Base-by-base conservation (phyloP, 2,329 filamentous ascomycete genomes). In the Sporothrix inflata region DNA sequence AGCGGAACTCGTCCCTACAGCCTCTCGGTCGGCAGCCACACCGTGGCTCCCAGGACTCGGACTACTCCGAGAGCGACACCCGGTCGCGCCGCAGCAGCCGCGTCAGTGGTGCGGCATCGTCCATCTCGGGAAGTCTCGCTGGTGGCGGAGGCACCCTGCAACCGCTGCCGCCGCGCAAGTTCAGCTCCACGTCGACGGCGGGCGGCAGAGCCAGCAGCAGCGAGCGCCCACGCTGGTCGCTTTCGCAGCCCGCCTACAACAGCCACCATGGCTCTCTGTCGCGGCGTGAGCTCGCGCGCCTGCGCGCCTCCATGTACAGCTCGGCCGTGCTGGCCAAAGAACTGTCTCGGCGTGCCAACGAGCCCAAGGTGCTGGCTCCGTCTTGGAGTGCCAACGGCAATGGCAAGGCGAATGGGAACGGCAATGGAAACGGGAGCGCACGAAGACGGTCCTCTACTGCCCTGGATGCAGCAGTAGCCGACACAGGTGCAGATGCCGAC, bases 291-390 rank as follows among this genome's bases (percentile, higher is more conserved):
- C 87, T 97, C 70, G 92, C 92, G 19, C 90, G 94, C n/a, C 86
- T 94, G 2, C 88, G 90, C 72, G 88, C 93, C 0, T 85, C 97
- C 9, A 88, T 97, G 53, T 84, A 97, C 27, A 92, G 91, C 74
- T 93, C 94, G 0, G 94, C 94, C n/a, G 90, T 98, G 78, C 97
- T 97, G 82, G 94, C 95, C 0, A 90, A 90, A 77, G 93, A 96
- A 78, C 92, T 98, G 71, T 85, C 86, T 38, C 87, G 90, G 4
- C 88, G 91, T 63, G 90, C 91, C 4, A 82, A 90, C 60, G 84
- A 85, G 47, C 78, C 80, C 11, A 81, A 81, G 66, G 79, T 81
- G 21, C 79, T 84, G 0, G 80, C 82, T 19, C 63, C 12, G 1
- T 7, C 45, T 12, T 67, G 65, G 65, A 27, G 0, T 9, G 24